These are phyloP conservation scores for Lindgomyces ingoldianus DNA, from an alignment of 495 filamentous ascomycete species.

Conservation along the genomic window DNA sequence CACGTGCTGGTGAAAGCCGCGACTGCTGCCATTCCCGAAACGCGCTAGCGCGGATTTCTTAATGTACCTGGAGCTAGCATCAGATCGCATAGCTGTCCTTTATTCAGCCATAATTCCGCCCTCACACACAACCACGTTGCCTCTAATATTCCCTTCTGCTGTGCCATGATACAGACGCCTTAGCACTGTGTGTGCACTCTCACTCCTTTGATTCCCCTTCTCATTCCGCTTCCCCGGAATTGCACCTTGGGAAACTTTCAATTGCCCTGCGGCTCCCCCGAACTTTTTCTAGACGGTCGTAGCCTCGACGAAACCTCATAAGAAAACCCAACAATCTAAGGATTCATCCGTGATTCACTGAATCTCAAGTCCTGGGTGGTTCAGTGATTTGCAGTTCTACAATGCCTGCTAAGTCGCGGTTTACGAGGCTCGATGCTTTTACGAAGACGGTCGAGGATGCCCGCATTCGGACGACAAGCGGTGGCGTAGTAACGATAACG, in stretches of 20 bases:
- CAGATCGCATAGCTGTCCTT: slow-evolving; percentile 36
- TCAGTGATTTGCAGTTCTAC: slow-evolving; percentile 22
- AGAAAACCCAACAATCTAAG: neutral
- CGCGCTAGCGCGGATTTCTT: neutral
- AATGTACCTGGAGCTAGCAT: slow-evolving; percentile 16
- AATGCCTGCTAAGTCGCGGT: slow-evolving; percentile 75
- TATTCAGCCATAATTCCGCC: slow-evolving; percentile 12
- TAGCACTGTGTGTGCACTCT: slow-evolving; percentile 25
- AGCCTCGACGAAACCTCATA: neutral
- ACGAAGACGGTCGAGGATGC: slow-evolving; percentile 99
- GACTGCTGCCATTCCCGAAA: neutral
- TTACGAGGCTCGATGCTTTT: slow-evolving; percentile 95
- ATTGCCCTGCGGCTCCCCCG: neutral
- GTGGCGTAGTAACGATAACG: slow-evolving; percentile 89
- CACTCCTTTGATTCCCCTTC: slow-evolving; percentile 19
- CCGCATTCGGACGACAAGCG: slow-evolving; percentile 92
- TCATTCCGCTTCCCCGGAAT: neutral
- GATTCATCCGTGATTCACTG: neutral
- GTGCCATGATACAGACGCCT: slow-evolving; percentile 22
- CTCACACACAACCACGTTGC: neutral
- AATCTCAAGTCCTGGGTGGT: too few relatives aligned
- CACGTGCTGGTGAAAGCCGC: neutral
- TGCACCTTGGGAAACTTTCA: neutral
- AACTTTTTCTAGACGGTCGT: neutral
- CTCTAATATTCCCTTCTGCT: slow-evolving; percentile 10